A percentile compares a stretch with the other conserved stretches of the same genome.
phyloP scores from a whole-genome alignment of 1,284 basidiomycete species.

The Boletellus sp. region DNA sequence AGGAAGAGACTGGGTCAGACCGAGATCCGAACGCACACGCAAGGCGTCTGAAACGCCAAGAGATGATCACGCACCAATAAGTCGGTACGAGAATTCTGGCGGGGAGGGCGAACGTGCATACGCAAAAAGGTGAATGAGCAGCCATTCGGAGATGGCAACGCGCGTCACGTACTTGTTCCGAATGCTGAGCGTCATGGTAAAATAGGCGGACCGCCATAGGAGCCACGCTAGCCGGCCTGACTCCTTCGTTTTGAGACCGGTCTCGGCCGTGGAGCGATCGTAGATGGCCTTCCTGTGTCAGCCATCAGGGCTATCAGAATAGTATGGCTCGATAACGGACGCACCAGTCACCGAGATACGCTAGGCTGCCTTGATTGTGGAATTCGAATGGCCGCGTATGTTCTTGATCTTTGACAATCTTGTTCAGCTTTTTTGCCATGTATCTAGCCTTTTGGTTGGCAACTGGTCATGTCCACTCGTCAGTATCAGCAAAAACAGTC shows the following conservation, averaged over 20 bases:
- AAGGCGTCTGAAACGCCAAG: slow-evolving; percentile 8
- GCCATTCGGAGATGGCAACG: slow-evolving; percentile 6
- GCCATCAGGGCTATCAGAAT: slow-evolving; percentile 1
- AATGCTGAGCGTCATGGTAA: slow-evolving; percentile 72
- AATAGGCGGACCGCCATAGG: slow-evolving; percentile 78
- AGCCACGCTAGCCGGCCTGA: slow-evolving; percentile 75
- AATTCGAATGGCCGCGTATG: slow-evolving; percentile 58
- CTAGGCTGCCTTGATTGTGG: slow-evolving; percentile 71
- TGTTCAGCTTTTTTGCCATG: slow-evolving; percentile 66
- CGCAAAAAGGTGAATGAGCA: slow-evolving; percentile 2
- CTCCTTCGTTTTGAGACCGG: slow-evolving; percentile 59
- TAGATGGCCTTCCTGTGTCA: slow-evolving; percentile 69
- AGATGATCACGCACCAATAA: slow-evolving; percentile 63
- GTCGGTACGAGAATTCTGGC: slow-evolving; percentile 65
- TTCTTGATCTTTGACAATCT: slow-evolving; percentile 44
- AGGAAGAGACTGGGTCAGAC: background rate
- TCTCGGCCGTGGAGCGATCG: slow-evolving; percentile 52
- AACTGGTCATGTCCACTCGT: slow-evolving; percentile 44
- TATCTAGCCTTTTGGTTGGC: slow-evolving; percentile 81
- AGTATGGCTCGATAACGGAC: slow-evolving; percentile 26
- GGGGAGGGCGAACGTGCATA: slow-evolving; percentile 5
- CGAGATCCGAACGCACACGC: slow-evolving; percentile 16
- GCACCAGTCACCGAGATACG: slow-evolving; percentile 75
- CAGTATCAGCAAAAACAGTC: slow-evolving; percentile 12
- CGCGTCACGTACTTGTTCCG: slow-evolving; percentile 62